These are phyloP conservation scores for Cyclocybe cylindracea DNA, from an alignment of 768 basidiomycete genomes.

Conservation along the genomic window DNA sequence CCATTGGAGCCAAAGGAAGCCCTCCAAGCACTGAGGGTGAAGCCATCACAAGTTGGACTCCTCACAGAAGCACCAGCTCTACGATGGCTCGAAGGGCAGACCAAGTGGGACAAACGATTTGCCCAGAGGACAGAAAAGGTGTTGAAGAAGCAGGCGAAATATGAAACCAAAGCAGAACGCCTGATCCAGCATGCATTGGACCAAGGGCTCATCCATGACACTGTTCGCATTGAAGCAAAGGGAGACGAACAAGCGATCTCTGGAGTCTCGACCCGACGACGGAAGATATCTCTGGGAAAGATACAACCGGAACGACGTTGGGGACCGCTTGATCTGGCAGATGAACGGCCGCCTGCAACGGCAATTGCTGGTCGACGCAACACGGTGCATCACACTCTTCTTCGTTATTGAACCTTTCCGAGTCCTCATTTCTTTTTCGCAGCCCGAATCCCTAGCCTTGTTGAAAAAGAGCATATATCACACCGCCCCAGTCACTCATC, in stretches of 20 bases:
- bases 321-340: constrained; percentile 61
- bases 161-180: constrained; percentile 44
- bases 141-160: constrained; percentile 42
- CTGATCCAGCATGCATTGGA: constrained; percentile 45
- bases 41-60: constrained; percentile 59
- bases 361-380: constrained; percentile 73
- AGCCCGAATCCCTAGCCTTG: constrained; percentile 58
- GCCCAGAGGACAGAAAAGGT: constrained; percentile 39
- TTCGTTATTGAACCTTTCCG: neutral
- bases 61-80: constrained; percentile 73
- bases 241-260: neutral
- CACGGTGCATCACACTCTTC: constrained; percentile 41
- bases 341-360: constrained; percentile 69
- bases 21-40: constrained; percentile 53
- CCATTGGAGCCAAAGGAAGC: constrained; percentile 63
- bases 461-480: constrained; percentile 58
- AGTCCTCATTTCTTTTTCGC: neutral
- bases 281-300: constrained; percentile 18
- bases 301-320: constrained; percentile 44
- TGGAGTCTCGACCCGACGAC: no score
- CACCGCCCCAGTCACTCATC: constrained; percentile 55
- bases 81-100: constrained; percentile 66
- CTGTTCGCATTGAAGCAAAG: constrained; percentile 1
- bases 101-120: constrained; percentile 61
- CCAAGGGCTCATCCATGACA: constrained; percentile 42